These are phyloP conservation scores for Xanthoconium purpureum DNA, from an alignment of 768 basidiomycete species.

Conservation along the genomic window DNA sequence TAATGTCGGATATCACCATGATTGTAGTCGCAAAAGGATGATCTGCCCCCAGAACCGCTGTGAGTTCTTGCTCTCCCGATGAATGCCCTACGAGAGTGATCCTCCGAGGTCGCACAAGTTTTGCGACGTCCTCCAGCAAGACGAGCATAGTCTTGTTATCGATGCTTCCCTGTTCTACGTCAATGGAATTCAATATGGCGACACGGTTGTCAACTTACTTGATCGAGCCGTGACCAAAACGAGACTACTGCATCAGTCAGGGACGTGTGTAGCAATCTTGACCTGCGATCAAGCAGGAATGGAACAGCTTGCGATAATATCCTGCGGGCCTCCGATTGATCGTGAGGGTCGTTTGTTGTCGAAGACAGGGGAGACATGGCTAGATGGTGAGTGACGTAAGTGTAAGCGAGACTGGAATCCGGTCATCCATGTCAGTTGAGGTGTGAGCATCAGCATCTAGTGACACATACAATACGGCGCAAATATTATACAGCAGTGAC, in stretches of 20 bases:
- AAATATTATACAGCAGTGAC: constrained; percentile 65
- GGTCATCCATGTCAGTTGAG: background rate
- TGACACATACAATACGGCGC: constrained; percentile 58
- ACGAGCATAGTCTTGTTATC: constrained; percentile 44
- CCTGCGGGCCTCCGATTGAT: constrained; percentile 44
- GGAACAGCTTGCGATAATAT: constrained; percentile 55
- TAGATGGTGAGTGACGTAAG: constrained; percentile 61
- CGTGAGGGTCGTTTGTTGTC: constrained; percentile 38
- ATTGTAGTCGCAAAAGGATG: constrained; percentile 17
- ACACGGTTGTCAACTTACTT: constrained; percentile 21
- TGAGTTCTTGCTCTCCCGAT: background rate
- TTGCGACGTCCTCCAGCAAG: constrained; percentile 54
- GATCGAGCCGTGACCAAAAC: constrained; percentile 60
- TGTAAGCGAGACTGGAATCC: constrained; percentile 58
- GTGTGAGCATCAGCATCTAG: background rate
- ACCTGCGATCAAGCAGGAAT: constrained; percentile 60
- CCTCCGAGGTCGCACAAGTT: constrained; percentile 48
- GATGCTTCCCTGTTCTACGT: constrained; percentile 30
- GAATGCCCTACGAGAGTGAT: constrained; percentile 14
- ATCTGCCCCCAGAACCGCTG: background rate
- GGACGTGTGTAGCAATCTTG: constrained; percentile 49
- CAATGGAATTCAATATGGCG: background rate
- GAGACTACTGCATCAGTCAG: constrained; percentile 55
- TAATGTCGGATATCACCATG: constrained; percentile 28
- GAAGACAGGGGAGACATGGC: constrained; percentile 55